Evolutionary conservation across 345 rosid species (phyloP).

Genomic region (Boechera stricta): DNA sequence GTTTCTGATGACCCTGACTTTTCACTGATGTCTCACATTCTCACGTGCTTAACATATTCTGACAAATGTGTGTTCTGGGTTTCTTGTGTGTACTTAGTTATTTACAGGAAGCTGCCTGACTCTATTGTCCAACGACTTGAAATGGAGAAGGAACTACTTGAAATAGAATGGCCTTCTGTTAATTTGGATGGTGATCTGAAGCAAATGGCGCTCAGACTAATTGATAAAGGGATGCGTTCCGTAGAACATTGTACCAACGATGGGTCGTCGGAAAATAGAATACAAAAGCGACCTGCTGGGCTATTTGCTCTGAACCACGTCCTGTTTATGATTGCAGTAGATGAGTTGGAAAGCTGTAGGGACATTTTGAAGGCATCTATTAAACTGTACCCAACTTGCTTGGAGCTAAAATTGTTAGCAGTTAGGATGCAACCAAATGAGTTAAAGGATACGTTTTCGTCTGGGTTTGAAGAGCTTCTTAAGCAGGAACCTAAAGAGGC

Average conservation of each 20-base stretch:
- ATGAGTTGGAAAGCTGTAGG: slow-evolving; percentile 53
- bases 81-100: slow-evolving; percentile 95
- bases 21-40: slow-evolving; percentile 74
- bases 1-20: slow-evolving; percentile 65
- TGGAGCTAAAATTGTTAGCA: slow-evolving; percentile 69
- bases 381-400: slow-evolving; percentile 64
- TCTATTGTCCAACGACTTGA: slow-evolving; percentile 72
- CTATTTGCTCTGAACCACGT: slow-evolving; percentile 65
- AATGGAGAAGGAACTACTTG: slow-evolving; percentile 69
- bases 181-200: slow-evolving; percentile 58
- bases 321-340: slow-evolving; percentile 64
- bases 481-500: slow-evolving; percentile 66
- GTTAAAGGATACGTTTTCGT: slow-evolving; percentile 43
- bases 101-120: slow-evolving; percentile 97
- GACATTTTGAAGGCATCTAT: slow-evolving; percentile 60
- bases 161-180: slow-evolving; percentile 79
- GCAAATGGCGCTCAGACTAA: slow-evolving; percentile 57
- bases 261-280: slow-evolving; percentile 42
- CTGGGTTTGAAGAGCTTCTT: slow-evolving; percentile 75
- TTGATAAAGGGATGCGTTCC: slow-evolving; percentile 57
- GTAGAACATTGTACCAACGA: slow-evolving; percentile 41
- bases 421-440: slow-evolving; percentile 58
- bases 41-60: slow-evolving; percentile 82
- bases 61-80: slow-evolving; percentile 98
- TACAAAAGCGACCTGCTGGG: slow-evolving; percentile 51